Percentiles rank a stretch among this genome's conserved stretches.
Conservation (phyloP, 495 filamentous ascomycete species). For the Tuber melanosporum region DNA sequence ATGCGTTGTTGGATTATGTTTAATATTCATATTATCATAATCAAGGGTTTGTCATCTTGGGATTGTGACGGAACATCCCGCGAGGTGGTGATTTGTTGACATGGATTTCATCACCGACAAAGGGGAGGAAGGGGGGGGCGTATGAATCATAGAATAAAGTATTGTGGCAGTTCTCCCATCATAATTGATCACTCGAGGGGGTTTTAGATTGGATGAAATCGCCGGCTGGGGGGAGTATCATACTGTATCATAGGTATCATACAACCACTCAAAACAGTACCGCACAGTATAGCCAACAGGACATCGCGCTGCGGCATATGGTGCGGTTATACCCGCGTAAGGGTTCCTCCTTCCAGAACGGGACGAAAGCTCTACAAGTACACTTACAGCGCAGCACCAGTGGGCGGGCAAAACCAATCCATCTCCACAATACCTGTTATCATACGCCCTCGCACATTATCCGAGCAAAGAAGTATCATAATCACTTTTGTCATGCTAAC, state of each 20-base stretch:
- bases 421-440: neutral
- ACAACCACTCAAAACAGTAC: neutral
- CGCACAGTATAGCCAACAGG: neutral
- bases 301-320: neutral
- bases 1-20: neutral
- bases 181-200: neutral
- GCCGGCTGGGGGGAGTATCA: neutral
- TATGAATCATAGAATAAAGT: neutral
- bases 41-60: neutral
- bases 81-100: neutral
- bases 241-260: too few species aligned
- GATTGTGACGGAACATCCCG: neutral
- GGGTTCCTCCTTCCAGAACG: neutral
- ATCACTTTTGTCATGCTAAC: neutral
- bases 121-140: too few species aligned
- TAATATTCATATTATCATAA: neutral
- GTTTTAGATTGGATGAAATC: neutral
- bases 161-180: neutral
- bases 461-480: neutral
- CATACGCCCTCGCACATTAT: neutral
- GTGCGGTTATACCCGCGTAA: neutral
- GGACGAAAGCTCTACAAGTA: too few species aligned
- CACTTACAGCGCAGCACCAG: neutral
- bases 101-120: neutral
- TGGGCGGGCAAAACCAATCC: neutral